phyloP scores from a whole-genome alignment of 2,329 filamentous ascomycete genomes.

The Ceratocystis papillata region DNA sequence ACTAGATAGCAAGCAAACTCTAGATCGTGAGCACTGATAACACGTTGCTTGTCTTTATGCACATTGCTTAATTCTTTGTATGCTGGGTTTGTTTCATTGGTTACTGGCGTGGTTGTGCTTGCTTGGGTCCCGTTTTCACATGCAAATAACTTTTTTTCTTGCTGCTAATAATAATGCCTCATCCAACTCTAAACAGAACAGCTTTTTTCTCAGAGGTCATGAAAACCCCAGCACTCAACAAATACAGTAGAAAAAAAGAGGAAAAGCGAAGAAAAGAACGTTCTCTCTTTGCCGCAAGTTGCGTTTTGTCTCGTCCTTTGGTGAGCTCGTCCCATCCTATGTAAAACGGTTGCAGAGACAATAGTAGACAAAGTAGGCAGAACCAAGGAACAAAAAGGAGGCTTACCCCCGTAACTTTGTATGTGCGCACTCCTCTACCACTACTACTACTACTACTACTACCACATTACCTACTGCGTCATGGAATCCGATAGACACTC shows the following conservation, averaged over 20 bases:
- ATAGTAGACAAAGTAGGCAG: not conserved
- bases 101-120: not conserved
- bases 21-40: too few relatives aligned
- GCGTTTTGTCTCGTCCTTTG: not conserved
- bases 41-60: not conserved
- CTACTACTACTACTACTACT: not conserved
- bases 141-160: not conserved
- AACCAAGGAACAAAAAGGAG: not conserved
- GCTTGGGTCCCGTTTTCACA: not conserved
- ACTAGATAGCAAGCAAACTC: too few relatives aligned
- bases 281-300: not conserved
- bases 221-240: conserved; percentile 7
- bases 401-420: too few relatives aligned
- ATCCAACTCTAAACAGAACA: not conserved
- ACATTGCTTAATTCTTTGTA: not conserved
- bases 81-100: not conserved
- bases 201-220: not conserved
- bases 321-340: not conserved
- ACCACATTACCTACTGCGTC: not conserved
- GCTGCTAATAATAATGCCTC: not conserved
- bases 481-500: conserved; percentile 18
- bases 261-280: not conserved
- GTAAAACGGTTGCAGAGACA: not conserved
- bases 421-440: too few relatives aligned
- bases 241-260: not conserved